A percentile compares a stretch with the other conserved stretches of the same genome.
Evolutionary conservation across 257 asterid species (phyloP).

Genomic region (Capsicum chinense): DNA sequence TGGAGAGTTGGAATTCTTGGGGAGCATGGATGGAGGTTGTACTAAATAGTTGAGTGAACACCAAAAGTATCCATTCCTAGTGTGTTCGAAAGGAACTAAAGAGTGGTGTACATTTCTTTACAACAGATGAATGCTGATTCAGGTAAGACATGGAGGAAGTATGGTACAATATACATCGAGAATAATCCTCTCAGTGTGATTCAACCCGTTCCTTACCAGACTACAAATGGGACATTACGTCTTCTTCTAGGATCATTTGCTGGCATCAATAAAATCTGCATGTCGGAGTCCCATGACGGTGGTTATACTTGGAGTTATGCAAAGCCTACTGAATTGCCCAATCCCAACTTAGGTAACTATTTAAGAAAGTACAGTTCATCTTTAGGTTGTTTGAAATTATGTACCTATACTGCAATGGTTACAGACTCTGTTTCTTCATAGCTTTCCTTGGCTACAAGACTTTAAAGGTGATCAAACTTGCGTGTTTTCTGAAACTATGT

Average conservation of each 20-base stretch:
- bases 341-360: constrained; percentile 82
- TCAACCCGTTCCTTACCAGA: constrained; percentile 91
- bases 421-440: background rate
- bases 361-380: background rate
- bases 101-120: constrained; percentile 21
- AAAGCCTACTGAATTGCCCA: constrained; percentile 73
- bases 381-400: background rate
- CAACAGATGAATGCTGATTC: constrained; percentile 77
- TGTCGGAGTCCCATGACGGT: constrained; percentile 84
- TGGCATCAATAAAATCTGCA: constrained; percentile 68
- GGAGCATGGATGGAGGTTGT: constrained; percentile 99
- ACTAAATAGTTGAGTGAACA: background rate
- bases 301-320: constrained; percentile 92
- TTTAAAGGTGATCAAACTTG: background rate
- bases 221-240: constrained; percentile 74
- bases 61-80: background rate
- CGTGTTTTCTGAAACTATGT: background rate
- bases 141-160: constrained; percentile 83
- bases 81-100: background rate
- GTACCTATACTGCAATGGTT: background rate
- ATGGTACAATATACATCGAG: constrained; percentile 81
- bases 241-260: constrained; percentile 74
- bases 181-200: constrained; percentile 71
- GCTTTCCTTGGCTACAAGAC: background rate
- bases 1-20: constrained; percentile 99